Evolutionary conservation across 2,329 filamentous ascomycete species (phyloP).

Genomic region (Aspergillus spinulosporus): DNA sequence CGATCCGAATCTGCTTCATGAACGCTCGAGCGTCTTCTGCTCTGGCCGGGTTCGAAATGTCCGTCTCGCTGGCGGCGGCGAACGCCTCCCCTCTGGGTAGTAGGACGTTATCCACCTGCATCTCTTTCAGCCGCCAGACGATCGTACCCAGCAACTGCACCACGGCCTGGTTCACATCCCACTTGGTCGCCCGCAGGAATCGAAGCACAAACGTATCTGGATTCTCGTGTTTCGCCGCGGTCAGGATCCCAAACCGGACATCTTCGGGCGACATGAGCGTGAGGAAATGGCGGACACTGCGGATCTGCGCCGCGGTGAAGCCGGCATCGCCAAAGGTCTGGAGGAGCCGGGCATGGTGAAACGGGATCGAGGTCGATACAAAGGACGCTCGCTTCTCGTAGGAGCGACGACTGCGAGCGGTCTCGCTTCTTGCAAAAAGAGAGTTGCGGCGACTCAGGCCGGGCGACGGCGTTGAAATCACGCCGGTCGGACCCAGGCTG

Average conservation of each 20-base stretch:
- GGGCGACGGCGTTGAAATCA: conserved; percentile 35
- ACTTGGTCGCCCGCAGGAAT: conserved; percentile 79
- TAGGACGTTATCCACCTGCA: conserved; percentile 83
- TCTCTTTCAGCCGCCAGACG: conserved; percentile 78
- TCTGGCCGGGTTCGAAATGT: conserved; percentile 37
- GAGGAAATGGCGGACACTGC: conserved; percentile 75
- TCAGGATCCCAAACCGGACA: conserved; percentile 77
- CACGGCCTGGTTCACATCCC: conserved; percentile 86
- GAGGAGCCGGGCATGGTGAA: conserved; percentile 10
- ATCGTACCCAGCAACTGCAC: conserved; percentile 89
- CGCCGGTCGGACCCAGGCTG: conserved; percentile 27
- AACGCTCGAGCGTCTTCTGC: conserved; percentile 73
- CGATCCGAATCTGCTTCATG: conserved; percentile 74
- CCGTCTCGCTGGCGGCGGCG: conserved; percentile 57
- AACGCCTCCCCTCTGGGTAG: conserved; percentile 70
- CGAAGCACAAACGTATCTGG: conserved; percentile 78
- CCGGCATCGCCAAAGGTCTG: conserved; percentile 15
- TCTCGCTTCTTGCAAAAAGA: conserved; percentile 30
- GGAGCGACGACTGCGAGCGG: conserved; percentile 21
- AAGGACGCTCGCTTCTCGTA: not conserved
- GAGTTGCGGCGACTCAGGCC: conserved; percentile 36
- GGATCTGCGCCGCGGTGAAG: conserved; percentile 52
- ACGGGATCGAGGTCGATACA: not conserved
- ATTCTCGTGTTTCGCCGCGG: conserved; percentile 88
- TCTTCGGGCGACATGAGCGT: conserved; percentile 71